These are phyloP conservation scores for Entomortierella lignicola DNA, from an alignment of 192 early-diverging fungal genomes.

Conservation along the genomic window DNA sequence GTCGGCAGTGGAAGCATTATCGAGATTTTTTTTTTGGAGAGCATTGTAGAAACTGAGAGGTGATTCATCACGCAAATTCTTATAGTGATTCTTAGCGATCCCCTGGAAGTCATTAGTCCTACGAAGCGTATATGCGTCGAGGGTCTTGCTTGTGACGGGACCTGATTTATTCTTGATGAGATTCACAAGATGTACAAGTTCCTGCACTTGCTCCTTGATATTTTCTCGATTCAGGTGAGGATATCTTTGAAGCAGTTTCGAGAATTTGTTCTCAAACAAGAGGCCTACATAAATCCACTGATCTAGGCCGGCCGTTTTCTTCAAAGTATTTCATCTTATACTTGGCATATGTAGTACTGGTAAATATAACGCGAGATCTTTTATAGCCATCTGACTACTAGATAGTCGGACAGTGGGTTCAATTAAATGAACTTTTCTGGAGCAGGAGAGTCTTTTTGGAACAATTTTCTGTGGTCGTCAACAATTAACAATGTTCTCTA, in stretches of 20 bases:
- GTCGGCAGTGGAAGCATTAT: constrained; percentile 8
- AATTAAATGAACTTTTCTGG: constrained; percentile 13
- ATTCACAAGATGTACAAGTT: constrained; percentile 36
- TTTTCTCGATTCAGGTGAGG: constrained; percentile 2
- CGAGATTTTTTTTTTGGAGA: constrained; percentile 27
- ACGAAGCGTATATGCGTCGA: constrained; percentile 12
- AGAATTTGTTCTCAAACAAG: constrained; percentile 24
- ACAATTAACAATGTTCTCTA: constrained; percentile 32
- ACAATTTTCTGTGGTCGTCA: constrained; percentile 48
- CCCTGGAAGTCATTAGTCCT: not conserved
- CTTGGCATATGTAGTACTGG: constrained; percentile 29
- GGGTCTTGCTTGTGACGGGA: constrained; percentile 1
- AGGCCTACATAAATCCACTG: constrained; percentile 44
- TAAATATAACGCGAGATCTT: constrained; percentile 39
- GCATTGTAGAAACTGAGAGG: constrained; percentile 16
- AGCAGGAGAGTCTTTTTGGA: constrained; percentile 16
- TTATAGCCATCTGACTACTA: constrained; percentile 37
- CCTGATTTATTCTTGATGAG: constrained; percentile 11
- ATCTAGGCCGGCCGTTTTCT: constrained; percentile 6
- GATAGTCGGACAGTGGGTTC: constrained; percentile 19
- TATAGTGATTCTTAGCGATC: constrained; percentile 13
- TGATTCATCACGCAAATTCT: not conserved
- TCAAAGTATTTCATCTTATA: constrained; percentile 28
- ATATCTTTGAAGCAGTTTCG: constrained; percentile 19
- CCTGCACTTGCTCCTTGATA: constrained; percentile 26